Base-by-base conservation (phyloP, 164 flowering plant genomes). In the Chloranthus sessilifolius region DNA sequence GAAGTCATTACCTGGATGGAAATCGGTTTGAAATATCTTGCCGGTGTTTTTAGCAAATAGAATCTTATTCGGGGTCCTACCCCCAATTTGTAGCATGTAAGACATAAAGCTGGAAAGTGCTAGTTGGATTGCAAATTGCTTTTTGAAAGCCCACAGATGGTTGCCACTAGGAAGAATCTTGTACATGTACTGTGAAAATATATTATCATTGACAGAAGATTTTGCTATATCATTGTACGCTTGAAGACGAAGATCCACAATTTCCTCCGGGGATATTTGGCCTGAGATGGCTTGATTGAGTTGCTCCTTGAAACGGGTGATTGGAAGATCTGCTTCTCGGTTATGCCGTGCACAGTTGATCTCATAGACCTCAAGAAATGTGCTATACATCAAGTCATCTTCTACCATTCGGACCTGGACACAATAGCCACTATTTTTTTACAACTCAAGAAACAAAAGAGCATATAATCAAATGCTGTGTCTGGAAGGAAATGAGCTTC, bases 321-420 rank as follows among this genome's bases (percentile, higher is more conserved):
- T 87, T 1, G 99, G 99, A n/a, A 63, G 82, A 72, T 94, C 99
- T 37, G 97, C 85, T 56, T 94, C 99, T 41, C 88, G 65, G 63
- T 85, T 83, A 64, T 85, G 77, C 57, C 99, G 75, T 19, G 95
- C 86, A 78, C 99, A 94, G 56, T 94, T 81, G 63, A 83, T 88
- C 75, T 89, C 97, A 68, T 94, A 94, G 41, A 94, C 96, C 81
- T 94, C 99, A 47, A 94, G 97, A 65, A 94, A 87, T 40, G 96
- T 87, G 72, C 83, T 82, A 61, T 89, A 89, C 95, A 85, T 89
- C 52, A 94, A 56, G 68, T 94, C 99, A 68, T 94, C 99, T 75
- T 94, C 99, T 27, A 94, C 99, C 97, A 89, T 81, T 39, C 99
- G 86, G 2, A 94, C 99, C 99, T 94, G 68, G 44, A 3, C 23